Conservation (phyloP, 148 eudicot species). For the Rhododendron henanense region DNA sequence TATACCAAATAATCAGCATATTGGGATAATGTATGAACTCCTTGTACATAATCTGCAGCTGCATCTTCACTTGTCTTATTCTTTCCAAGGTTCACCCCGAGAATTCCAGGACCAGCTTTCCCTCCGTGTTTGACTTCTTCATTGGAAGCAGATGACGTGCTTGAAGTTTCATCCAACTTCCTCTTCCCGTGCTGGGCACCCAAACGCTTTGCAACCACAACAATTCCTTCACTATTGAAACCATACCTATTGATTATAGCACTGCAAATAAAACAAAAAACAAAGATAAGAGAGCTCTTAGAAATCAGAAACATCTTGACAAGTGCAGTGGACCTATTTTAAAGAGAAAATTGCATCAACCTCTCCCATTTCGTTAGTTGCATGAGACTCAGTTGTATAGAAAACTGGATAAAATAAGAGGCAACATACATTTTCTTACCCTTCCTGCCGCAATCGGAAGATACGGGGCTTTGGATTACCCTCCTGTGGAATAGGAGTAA, state of each 20-base stretch:
- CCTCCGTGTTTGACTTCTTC: constrained; percentile 90
- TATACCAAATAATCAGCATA: constrained; percentile 98
- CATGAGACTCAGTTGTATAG: background rate
- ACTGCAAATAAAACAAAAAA: constrained; percentile 39
- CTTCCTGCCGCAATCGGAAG: constrained; percentile 78
- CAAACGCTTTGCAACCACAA: constrained; percentile 85
- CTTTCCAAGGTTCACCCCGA: constrained; percentile 97
- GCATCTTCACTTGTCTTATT: constrained; percentile 98
- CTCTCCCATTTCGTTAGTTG: background rate
- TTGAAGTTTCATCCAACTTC: constrained; percentile 83
- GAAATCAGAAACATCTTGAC: constrained; percentile 6
- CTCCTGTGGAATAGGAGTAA: constrained; percentile 94
- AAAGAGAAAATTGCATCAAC: background rate
- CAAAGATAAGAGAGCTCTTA: background rate
- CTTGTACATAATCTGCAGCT: constrained; percentile 95
- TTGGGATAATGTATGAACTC: constrained; percentile 96
- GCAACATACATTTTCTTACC: constrained; percentile 58
- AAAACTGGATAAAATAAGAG: background rate
- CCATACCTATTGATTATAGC: constrained; percentile 96
- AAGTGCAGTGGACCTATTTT: background rate
- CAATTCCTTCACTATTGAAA: constrained; percentile 97
- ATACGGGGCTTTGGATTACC: constrained; percentile 98
- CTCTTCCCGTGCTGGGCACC: constrained; percentile 99
- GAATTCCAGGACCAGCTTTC: constrained; percentile 98
- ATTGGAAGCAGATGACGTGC: constrained; percentile 50